These are phyloP conservation scores for Westerdykella ornata DNA, from an alignment of 2,329 filamentous ascomycete species.

Conservation along the genomic window DNA sequence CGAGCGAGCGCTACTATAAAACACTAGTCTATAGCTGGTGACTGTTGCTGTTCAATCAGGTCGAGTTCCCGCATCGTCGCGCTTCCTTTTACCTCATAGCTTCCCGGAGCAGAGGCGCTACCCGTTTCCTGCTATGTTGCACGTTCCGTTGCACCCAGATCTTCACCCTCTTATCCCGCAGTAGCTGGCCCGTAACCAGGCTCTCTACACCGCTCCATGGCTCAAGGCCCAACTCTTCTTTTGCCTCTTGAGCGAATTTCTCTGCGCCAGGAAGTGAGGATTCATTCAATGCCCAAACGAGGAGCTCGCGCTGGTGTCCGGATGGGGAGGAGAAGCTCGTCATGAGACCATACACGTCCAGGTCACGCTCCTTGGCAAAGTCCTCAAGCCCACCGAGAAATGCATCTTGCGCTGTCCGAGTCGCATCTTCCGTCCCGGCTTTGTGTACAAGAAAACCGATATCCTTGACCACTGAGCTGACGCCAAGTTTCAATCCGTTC, in stretches of 20 bases:
- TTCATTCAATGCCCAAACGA: constrained; percentile 57
- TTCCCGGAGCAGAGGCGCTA: constrained; percentile 53
- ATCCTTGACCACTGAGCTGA: constrained; percentile 58
- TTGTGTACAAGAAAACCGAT: constrained; percentile 54
- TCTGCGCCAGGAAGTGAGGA: constrained; percentile 47
- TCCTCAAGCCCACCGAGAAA: constrained; percentile 47
- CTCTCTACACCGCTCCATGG: constrained; percentile 49
- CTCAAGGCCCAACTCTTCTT: constrained; percentile 50
- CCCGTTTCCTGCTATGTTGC: constrained; percentile 56
- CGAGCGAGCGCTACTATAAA: no score
- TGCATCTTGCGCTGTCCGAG: constrained; percentile 19
- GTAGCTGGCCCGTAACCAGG: constrained; percentile 26
- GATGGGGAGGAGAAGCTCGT: constrained; percentile 52
- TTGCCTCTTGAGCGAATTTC: constrained; percentile 47
- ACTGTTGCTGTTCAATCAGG: not conserved
- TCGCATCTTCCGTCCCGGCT: constrained; percentile 40
- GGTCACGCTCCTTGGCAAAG: constrained; percentile 51
- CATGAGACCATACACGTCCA: constrained; percentile 64
- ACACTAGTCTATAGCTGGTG: no score
- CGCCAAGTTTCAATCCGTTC: constrained; percentile 53
- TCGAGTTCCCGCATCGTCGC: not conserved
- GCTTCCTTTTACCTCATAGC: constrained; percentile 25
- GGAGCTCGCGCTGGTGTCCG: constrained; percentile 57
- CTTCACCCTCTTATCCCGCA: constrained; percentile 44
- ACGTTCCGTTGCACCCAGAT: constrained; percentile 61